These are phyloP conservation scores for Ophiostoma quercus DNA, from an alignment of 2,329 filamentous ascomycete species.

Conservation along the genomic window DNA sequence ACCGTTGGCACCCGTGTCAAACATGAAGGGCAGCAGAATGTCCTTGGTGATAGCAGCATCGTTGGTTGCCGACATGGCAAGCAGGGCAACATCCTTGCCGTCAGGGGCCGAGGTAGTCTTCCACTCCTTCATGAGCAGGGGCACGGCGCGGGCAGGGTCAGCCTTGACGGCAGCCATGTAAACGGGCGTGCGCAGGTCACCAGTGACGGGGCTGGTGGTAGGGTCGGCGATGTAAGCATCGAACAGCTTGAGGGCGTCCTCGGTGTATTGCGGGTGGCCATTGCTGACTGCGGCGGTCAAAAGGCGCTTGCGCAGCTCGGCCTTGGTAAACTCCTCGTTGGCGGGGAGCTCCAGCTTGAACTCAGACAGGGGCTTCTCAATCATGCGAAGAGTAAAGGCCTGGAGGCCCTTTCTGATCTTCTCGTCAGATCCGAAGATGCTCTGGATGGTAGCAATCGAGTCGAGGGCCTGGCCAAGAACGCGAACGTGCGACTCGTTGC, in stretches of 20 bases:
- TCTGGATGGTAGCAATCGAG: conserved; percentile 69
- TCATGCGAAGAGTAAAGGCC: conserved; percentile 72
- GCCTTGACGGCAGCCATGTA: conserved; percentile 71
- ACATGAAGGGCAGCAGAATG: conserved; percentile 72
- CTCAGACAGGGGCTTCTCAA: conserved; percentile 67
- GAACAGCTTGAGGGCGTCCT: conserved; percentile 75
- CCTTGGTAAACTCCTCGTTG: conserved; percentile 73
- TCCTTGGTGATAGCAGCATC: conserved; percentile 60
- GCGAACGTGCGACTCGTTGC: conserved; percentile 73
- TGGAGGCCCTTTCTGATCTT: conserved; percentile 66
- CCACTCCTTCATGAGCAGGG: conserved; percentile 80
- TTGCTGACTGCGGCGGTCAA: conserved; percentile 69
- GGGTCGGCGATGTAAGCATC: conserved; percentile 67
- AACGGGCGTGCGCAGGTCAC: conserved; percentile 72
- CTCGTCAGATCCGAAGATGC: conserved; percentile 76
- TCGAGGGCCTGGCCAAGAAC: conserved; percentile 84
- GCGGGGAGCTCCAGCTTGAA: conserved; percentile 81
- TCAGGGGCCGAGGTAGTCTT: conserved; percentile 77
- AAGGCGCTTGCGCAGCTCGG: conserved; percentile 76
- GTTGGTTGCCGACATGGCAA: conserved; percentile 68
- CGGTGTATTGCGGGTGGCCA: conserved; percentile 67
- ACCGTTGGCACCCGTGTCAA: conserved; percentile 54
- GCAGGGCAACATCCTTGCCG: conserved; percentile 79
- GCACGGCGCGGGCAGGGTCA: conserved; percentile 63
- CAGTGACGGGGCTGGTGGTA: conserved; percentile 66